Conservation (phyloP, 805 yeast species). For the Tetrapisispora iriomotensis region DNA sequence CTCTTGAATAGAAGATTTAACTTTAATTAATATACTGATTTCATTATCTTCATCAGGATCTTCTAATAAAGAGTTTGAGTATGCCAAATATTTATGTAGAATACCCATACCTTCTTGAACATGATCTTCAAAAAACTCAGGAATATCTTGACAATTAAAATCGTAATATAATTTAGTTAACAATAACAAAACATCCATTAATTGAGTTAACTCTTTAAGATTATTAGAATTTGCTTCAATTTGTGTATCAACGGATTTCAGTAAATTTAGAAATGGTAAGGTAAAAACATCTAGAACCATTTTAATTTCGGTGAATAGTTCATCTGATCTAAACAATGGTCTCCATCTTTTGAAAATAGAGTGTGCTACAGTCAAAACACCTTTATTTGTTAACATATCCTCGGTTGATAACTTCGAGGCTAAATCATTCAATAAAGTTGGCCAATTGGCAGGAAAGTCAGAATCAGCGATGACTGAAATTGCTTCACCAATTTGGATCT, state of each 20-base stretch:
- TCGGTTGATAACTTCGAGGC: conserved; percentile 51
- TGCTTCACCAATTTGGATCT: conserved; percentile 91
- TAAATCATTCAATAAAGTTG: conserved; percentile 60
- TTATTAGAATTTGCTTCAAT: conserved; percentile 41
- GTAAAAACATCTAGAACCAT: conserved; percentile 78
- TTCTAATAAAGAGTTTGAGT: conserved; percentile 43
- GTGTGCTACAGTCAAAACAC: conserved; percentile 86
- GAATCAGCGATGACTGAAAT: conserved; percentile 88
- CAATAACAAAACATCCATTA: conserved; percentile 62
- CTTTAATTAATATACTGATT: conserved; percentile 56
- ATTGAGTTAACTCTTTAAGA: conserved; percentile 41
- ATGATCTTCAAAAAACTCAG: conserved; percentile 95
- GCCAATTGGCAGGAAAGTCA: conserved; percentile 92
- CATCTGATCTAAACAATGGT: conserved; percentile 86
- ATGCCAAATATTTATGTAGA: conserved; percentile 69
- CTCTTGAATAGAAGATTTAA: conserved; percentile 78
- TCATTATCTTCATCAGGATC: conserved; percentile 52
- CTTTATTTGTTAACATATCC: conserved; percentile 70
- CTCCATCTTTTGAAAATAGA: conserved; percentile 96
- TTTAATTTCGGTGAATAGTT: conserved; percentile 74
- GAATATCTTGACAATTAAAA: conserved; percentile 94
- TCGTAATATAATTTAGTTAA: conserved; percentile 81
- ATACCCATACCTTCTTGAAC: conserved; percentile 66
- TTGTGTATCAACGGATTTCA: conserved; percentile 55
- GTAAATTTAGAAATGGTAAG: conserved; percentile 62